A percentile compares a stretch with the other conserved stretches of the same genome.
Conservation (phyloP, 177 flowering plant species). For the Vitis hybrid region DNA sequence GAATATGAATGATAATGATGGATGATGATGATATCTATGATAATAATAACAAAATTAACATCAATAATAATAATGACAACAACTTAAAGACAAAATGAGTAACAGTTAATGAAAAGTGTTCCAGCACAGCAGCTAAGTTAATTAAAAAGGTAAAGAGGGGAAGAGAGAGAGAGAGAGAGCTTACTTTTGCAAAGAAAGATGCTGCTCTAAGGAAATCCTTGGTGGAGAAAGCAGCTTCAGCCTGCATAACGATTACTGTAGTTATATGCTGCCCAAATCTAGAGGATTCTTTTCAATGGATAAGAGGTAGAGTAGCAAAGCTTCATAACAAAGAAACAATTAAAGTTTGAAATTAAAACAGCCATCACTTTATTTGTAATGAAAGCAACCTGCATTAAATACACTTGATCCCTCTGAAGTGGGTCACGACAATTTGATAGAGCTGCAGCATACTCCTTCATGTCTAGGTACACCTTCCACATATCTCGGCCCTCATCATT, state of each 20-base stretch:
- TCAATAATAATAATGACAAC: too few species aligned
- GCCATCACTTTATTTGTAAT: neutral
- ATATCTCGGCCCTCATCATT: conserved; percentile 97
- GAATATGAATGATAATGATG: too few species aligned
- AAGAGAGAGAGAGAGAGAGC: conserved; percentile 5
- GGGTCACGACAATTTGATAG: conserved; percentile 86
- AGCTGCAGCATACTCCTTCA: conserved; percentile 87
- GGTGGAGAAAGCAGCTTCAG: conserved; percentile 82
- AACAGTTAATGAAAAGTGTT: too few species aligned
- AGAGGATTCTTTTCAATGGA: neutral
- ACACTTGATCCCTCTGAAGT: conserved; percentile 93
- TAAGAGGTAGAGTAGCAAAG: neutral
- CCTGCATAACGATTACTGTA: conserved; percentile 53
- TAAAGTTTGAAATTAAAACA: neutral
- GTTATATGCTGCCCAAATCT: neutral
- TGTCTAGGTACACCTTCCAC: conserved; percentile 96
- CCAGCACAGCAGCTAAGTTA: too few species aligned
- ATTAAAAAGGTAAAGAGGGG: too few species aligned
- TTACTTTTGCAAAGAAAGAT: conserved; percentile 93
- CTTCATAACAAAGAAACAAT: neutral
- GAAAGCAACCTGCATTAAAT: conserved; percentile 71
- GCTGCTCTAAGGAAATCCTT: conserved; percentile 90
- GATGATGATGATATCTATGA: too few species aligned
- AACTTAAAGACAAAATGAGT: too few species aligned
- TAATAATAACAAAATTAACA: too few species aligned